Base-by-base conservation (phyloP, 108 stramenopile species). In the Nitzschia inconspicua region DNA sequence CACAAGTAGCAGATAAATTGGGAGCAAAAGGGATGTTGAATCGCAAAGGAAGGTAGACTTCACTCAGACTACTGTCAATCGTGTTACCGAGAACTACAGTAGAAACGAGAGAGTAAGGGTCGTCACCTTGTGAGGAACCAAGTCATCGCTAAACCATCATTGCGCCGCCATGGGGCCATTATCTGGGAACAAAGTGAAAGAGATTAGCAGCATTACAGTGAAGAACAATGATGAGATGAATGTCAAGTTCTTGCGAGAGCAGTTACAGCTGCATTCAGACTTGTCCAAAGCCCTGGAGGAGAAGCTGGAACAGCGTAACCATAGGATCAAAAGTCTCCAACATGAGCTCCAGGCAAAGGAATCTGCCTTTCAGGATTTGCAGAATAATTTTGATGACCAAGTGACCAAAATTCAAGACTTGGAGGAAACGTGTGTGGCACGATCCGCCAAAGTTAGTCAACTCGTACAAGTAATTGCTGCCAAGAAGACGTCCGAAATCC, bases 351-450 rank as follows among this genome's bases (percentile, higher is more conserved):
- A 54, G 37, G n/a, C n/a, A n/a, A n/a, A n/a, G n/a, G n/a, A n/a
- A n/a, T n/a, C n/a, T n/a, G n/a, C n/a, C n/a, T n/a, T 24, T 34
- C 37, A 60, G 19, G 44, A 51, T 22, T 28, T 61, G 0, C 42
- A 44, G 23, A 24, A 46, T 9, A 53, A 53, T 47, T 51, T 44
- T 3, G 34, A 19, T 29, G n/a, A 14, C 0, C 23, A 61, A 30
- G 36, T 9, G 14, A 22, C 50, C 0, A 39, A 37, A 39, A 53
- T 60, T 0, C 0, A 49, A 2, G 29, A 60, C 31, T 35, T 68
- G 31, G 67, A 68, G 22, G 4, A 36, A 34, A 57, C 59, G 28
- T 66, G 65, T 28, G 14, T 66, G 6, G 55, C 55, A 18, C 55
- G 55, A 23, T 57, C 56, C 3, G 65, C 37, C n/a, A 66, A 66